Conservation (phyloP, 2,329 filamentous ascomycete species). For the Aspergillus sp. region DNA sequence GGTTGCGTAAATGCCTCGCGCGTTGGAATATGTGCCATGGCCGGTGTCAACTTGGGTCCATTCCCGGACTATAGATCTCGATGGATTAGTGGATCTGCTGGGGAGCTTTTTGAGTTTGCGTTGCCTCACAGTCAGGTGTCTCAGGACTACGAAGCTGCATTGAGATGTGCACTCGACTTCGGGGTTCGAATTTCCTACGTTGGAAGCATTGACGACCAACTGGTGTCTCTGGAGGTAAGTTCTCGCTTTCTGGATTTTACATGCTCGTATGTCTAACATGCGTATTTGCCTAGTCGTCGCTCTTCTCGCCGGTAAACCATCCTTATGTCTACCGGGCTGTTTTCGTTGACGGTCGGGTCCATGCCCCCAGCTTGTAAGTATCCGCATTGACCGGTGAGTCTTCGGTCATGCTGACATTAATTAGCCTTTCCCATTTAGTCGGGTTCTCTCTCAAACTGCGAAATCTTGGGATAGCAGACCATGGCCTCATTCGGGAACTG, state of each 20-base stretch:
- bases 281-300: conserved; percentile 55
- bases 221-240: conserved; percentile 79
- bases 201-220: conserved; percentile 92
- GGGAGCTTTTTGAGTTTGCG: conserved; percentile 90
- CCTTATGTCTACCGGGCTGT: conserved; percentile 94
- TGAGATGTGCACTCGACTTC: conserved; percentile 67
- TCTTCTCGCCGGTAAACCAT: conserved; percentile 77
- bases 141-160: conserved; percentile 67
- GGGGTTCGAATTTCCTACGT: conserved; percentile 81
- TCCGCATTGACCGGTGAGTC: background rate
- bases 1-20: conserved; percentile 70
- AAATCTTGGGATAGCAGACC: conserved; percentile 86
- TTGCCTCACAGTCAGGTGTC: conserved; percentile 75
- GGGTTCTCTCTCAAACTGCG: conserved; percentile 90
- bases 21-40: conserved; percentile 82
- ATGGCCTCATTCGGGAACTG: conserved; percentile 85
- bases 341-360: conserved; percentile 87
- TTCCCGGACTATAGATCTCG: conserved; percentile 88
- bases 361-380: conserved; percentile 77
- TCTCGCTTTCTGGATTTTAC: background rate
- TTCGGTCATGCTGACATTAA: conserved; percentile 6
- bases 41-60: conserved; percentile 86
- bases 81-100: conserved; percentile 83
- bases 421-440: conserved; percentile 74
- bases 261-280: conserved; percentile 13